Conservation (phyloP, 139 green algal species). For the Picochlorum sp. region DNA sequence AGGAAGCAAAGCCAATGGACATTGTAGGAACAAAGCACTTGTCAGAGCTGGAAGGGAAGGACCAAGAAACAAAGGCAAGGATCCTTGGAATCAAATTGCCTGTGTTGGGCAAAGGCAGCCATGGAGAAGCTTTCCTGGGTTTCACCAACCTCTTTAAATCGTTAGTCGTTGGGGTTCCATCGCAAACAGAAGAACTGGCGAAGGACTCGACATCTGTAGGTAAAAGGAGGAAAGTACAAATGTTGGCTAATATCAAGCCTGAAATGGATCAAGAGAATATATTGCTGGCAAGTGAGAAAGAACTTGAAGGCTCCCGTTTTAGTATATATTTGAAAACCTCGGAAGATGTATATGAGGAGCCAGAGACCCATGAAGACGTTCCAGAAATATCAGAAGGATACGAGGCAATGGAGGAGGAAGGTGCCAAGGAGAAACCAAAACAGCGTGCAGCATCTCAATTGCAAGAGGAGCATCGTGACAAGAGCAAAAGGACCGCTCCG, state of each 20-base stretch:
- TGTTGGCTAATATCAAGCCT: no score
- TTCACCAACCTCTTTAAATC: not conserved
- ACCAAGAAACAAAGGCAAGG: not conserved
- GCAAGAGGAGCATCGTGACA: not conserved
- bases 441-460: not conserved
- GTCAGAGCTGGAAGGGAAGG: not conserved
- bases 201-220: no score
- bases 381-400: not conserved
- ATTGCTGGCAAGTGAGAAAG: no score
- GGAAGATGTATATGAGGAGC: no score
- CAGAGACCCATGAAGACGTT: not conserved
- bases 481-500: no score
- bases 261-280: no score
- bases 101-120: not conserved
- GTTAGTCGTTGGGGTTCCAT: no score
- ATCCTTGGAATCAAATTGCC: not conserved
- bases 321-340: no score
- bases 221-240: no score
- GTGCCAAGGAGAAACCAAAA: not conserved
- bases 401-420: not conserved
- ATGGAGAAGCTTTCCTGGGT: not conserved
- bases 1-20: not conserved
- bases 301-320: no score
- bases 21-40: not conserved
- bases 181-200: no score